A percentile compares a stretch with the other conserved stretches of the same genome.
These are phyloP conservation scores for Stemphylium vesicarium DNA, from an alignment of 2,329 filamentous ascomycete species.

Conservation along the genomic window DNA sequence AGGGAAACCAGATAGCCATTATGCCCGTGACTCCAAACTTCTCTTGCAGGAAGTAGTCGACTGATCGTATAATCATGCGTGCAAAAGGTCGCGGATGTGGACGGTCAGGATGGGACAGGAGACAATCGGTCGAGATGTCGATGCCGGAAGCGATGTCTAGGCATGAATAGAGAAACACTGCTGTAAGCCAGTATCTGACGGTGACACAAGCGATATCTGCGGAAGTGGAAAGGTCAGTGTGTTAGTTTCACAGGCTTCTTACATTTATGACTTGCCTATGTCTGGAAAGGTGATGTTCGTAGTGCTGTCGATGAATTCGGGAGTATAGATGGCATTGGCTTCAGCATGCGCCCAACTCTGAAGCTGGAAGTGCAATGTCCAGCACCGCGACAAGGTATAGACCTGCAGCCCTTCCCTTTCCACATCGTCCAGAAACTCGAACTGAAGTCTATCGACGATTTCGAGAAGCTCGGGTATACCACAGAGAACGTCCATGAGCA, in stretches of 20 bases:
- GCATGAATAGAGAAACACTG: conserved; percentile 28
- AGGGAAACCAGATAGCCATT: conserved; percentile 26
- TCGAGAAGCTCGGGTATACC: conserved; percentile 41
- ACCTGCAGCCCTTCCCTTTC: conserved; percentile 11
- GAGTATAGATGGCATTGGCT: conserved; percentile 17
- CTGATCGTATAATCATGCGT: conserved; percentile 29
- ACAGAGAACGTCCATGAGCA: conserved; percentile 43
- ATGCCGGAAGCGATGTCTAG: conserved; percentile 24
- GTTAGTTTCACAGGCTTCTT: no score
- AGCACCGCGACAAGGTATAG: conserved; percentile 21
- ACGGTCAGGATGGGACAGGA: conserved; percentile 17
- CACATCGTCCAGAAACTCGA: neutral
- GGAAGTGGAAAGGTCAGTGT: no score
- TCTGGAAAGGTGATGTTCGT: conserved; percentile 24
- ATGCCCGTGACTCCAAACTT: conserved; percentile 29
- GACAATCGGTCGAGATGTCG: conserved; percentile 7
- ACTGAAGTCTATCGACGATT: conserved; percentile 31
- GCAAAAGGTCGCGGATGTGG: conserved; percentile 33
- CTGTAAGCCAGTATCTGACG: conserved; percentile 33
- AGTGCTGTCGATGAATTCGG: conserved; percentile 13
- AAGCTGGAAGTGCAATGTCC: conserved; percentile 28
- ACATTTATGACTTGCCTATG: neutral
- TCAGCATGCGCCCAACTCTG: conserved; percentile 24
- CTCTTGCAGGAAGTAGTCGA: conserved; percentile 32
- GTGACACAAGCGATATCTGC: conserved; percentile 24